Conservation (phyloP, 2,329 filamentous ascomycete species). For the Amylocarpus encephaloides region DNA sequence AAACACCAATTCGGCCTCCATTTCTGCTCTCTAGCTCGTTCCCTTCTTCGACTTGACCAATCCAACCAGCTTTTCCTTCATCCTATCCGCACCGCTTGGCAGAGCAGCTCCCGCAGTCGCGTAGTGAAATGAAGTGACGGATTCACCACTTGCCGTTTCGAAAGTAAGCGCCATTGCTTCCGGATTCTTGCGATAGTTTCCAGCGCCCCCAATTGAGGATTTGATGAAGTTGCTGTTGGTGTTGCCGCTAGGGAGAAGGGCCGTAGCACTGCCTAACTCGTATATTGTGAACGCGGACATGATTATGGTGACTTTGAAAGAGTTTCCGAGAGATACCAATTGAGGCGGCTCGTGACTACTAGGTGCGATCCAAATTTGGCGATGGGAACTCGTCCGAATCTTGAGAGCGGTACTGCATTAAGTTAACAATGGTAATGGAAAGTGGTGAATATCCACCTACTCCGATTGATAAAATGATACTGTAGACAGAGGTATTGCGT, state of each 20-base stretch:
- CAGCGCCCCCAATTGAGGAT: not conserved
- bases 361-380: not conserved
- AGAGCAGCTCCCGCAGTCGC: not conserved
- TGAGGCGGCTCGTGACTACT: not conserved
- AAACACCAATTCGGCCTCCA: no score
- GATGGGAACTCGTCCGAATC: no score
- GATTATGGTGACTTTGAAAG: not conserved
- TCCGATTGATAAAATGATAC: no score
- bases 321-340: not conserved
- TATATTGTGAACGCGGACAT: not conserved
- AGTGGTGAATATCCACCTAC: no score
- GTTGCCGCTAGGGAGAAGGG: not conserved
- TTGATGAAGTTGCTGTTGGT: not conserved
- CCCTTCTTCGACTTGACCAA: slow-evolving; percentile 2
- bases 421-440: no score
- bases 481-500: no score
- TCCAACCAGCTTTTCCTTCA: slow-evolving; percentile 3
- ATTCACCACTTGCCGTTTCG: not conserved
- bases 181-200: not conserved
- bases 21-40: no score
- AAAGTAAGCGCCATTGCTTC: not conserved
- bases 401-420: no score
- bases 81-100: slow-evolving; percentile 4
- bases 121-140: not conserved
- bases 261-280: not conserved